A percentile compares a stretch with the other conserved stretches of the same genome.
These are phyloP conservation scores for Porcisia deanei DNA, from an alignment of 208 protist genomes.

Conservation along the genomic window DNA sequence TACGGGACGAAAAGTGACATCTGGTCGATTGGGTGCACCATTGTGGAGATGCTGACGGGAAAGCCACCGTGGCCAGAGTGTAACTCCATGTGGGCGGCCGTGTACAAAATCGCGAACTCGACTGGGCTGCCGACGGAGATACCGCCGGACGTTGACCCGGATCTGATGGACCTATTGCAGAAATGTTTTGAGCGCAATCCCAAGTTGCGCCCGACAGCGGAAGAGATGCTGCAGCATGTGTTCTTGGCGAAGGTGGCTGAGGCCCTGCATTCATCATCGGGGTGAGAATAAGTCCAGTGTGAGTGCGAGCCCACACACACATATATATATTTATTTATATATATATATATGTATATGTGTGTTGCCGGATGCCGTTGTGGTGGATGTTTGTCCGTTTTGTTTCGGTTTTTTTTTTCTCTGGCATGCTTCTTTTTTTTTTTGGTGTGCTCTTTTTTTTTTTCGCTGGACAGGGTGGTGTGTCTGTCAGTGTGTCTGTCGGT, in stretches of 20 bases:
- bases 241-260: slow-evolving; percentile 52
- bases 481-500: too few species aligned
- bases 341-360: too few species aligned
- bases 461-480: not conserved
- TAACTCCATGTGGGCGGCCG: slow-evolving; percentile 85
- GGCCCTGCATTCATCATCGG: not conserved
- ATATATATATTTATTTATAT: too few species aligned
- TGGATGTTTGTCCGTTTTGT: not conserved
- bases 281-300: not conserved
- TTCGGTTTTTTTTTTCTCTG: not conserved
- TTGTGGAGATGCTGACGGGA: slow-evolving; percentile 94
- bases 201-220: slow-evolving; percentile 59
- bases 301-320: not conserved
- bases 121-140: slow-evolving; percentile 87
- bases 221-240: slow-evolving; percentile 67
- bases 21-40: slow-evolving; percentile 94
- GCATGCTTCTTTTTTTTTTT: not conserved
- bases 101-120: slow-evolving; percentile 89
- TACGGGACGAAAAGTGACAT: slow-evolving; percentile 95
- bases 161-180: slow-evolving; percentile 77
- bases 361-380: too few species aligned
- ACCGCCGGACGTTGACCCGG: slow-evolving; percentile 66
- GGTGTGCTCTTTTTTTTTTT: not conserved
- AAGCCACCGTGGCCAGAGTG: slow-evolving; percentile 91
- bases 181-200: slow-evolving; percentile 86